Evolutionary conservation across 257 asterid genomes (phyloP), one percentile per base, ranked within the genome.

Genomic region (Buddleja alternifolia): DNA sequence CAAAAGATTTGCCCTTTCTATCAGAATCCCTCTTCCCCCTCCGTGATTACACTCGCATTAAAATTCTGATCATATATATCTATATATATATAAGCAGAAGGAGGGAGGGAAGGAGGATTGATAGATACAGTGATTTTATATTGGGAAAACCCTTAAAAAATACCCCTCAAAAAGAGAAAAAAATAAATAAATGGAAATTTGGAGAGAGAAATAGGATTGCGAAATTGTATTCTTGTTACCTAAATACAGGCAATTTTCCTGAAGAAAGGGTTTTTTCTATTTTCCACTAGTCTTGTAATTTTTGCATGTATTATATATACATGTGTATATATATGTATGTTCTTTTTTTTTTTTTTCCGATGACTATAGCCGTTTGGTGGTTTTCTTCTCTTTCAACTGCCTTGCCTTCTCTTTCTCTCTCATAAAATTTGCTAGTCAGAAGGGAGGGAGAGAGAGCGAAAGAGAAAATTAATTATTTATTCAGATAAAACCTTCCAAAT

Each of bases 191-290:
- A 57, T 56, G 63, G 75, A 67, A 75, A 50, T 63, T 55, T 71
- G 75, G 71, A 73, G 83, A 78, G 65, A 66, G 60, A 67, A 61
- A 63, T 48, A 40, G 67, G 73, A 52, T 47, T 39, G n/a, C 7
- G 21, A 34, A 53, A 16, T 63, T 59, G 6, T 59, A 10, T 69
- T 59, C n/a, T 25, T 23, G 57, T 36, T 37, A 63, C 77, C 80
- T 71, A 71, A 60, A 71, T 66, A 66, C 10, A 11, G 53, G 72
- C 50, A 68, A 74, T 8, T 29, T 37, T 53, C 51, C 69, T 53
- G 29, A 47, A 54, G 25, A 75, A 50, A 59, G 70, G 76, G 66
- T 57, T 58, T 70, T 73, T 58, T 55, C 44, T 63, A 19, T 39
- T 32, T 65, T 55, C 32, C 66, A 63, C 67, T 65, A 29, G 55